Base-by-base conservation (phyloP, 106 monocot species). In the Narthecium ossifragum region DNA sequence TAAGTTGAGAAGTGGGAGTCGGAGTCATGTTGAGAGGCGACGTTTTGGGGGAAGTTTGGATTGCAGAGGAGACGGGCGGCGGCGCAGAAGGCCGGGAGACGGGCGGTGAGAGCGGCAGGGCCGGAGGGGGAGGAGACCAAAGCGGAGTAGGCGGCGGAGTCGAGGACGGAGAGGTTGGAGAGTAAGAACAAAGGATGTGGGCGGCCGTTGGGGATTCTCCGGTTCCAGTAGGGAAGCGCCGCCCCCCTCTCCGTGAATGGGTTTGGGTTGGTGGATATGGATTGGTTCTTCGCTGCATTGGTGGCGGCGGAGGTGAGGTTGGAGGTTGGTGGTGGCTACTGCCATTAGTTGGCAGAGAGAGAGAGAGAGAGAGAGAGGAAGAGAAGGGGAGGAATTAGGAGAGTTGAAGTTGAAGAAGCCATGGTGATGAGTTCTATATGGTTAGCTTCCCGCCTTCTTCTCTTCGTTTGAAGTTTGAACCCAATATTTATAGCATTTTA, bases 191-290 rank as follows among this genome's bases (percentile, higher is more conserved):
- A 20, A 1, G 92, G 92, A 39, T 74, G 74, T 38, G 75, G 83
- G 9, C 34, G 46, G 55, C 30, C 55, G 68, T 55, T 67, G 64
- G 74, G 61, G 48, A 92, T 66, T 59, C 83, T 92, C 38, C 76
- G 63, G 60, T 74, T 31, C 92, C 92, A 92, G 86, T 92, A 86
- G 14, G 86, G 77, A 64, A 86, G 57, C 7, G 80, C 58, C 8
- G 80, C 67, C 2, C 86, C 79, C 45, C 65, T 80, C 26, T 83
- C 76, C 5, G 82, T 55, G 69, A 92, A 80, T 1, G 92, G 92
- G 50, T 60, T 79, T 29, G 62, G 57, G 1, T 48, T 25, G 5
- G 21, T 1, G 26, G 15, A 13, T 15, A 31, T 20, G 23, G 2
- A 8, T 31, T 40, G 27, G 23, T 20, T 12, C 24, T 4, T 7